Percentiles rank a stretch among this genome's conserved stretches.
Conservation (phyloP, 345 rosid genomes). For the Lepidium aucheri region DNA sequence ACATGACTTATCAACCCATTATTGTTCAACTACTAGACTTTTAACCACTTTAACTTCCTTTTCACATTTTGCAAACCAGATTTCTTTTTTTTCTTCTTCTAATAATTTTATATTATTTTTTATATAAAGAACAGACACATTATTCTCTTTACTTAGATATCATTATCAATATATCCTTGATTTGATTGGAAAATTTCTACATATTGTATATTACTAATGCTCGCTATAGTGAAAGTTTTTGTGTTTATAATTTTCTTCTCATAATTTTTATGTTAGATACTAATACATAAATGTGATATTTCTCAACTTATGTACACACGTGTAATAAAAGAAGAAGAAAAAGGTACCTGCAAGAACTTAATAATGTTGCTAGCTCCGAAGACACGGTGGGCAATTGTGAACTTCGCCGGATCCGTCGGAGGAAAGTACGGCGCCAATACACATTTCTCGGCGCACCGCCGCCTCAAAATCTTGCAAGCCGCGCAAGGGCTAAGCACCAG, state of each 20-base stretch:
- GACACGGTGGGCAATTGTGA: conserved; percentile 85
- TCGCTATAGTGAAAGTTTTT: background rate
- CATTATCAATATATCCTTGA: background rate
- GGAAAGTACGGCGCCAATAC: conserved; percentile 90
- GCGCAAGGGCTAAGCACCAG: conserved; percentile 81
- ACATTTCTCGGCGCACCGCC: conserved; percentile 78
- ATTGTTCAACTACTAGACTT: conserved; percentile 31
- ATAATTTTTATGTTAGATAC: background rate
- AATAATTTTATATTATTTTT: background rate
- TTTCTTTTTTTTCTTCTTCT: background rate
- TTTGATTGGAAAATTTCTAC: too few species aligned
- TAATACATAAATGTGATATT: background rate
- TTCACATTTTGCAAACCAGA: conserved; percentile 22
- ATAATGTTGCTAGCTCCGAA: conserved; percentile 95
- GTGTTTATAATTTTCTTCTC: background rate
- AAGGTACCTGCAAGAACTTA: conserved; percentile 75
- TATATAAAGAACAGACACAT: background rate
- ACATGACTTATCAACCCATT: conserved; percentile 30
- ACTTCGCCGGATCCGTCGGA: conserved; percentile 80
- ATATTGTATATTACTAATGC: too few species aligned
- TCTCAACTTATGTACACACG: conserved; percentile 15
- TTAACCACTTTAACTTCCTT: conserved; percentile 29
- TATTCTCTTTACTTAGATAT: background rate
- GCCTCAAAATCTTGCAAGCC: conserved; percentile 78
- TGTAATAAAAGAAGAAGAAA: background rate